Base-by-base conservation (phyloP, 495 filamentous ascomycete species). In the Penicillium lividum region DNA sequence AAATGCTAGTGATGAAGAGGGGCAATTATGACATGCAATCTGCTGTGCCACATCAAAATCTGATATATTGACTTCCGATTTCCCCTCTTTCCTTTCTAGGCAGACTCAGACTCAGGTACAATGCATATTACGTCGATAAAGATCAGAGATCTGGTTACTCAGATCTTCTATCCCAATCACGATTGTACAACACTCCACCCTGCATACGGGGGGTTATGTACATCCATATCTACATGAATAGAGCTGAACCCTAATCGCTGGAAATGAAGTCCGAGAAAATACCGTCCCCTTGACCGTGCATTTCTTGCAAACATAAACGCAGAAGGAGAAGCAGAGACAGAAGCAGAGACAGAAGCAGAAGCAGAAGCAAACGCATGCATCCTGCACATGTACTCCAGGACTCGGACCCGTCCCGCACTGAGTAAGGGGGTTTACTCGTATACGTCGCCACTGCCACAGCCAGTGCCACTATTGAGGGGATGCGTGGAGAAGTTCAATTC, bases 41-140 rank as follows among this genome's bases (percentile, higher is more conserved):
- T 40, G 38, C 38, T n/a, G 38, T 40, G 38, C 38, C 38, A 40
- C 38, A 7, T 7, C 4, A 0, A 16, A 40, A 40, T 48, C 46
- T 29, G 27, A 7, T 28, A 29, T 15, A n/a, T 48, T 13, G 13
- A 48, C 18, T 48, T 48, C 43, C 43, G 43, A 46, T 27, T 44
- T 18, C 18, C 42, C 42, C 13, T 11, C 22, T 46, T 46, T 5
- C 38, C 38, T 15, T 15, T 40, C 38, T 40, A n/a, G 8, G 11
- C 4, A n/a, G 15, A 28, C n/a, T 27, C 47, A 31, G 7, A n/a
- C 22, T 50, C 47, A 50, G 47, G 47, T 31, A 50, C 47, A 50
- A 50, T 50, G 47, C 47, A 50, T 16, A 40, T 13, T 13, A 11
- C 11, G 7, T 8, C 31, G 31, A 22, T 33, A 7, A 10, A 33